A percentile compares a stretch with the other conserved stretches of the same genome.
These are phyloP conservation scores for Gnomoniopsis smithogilvyi DNA, from an alignment of 2,329 filamentous ascomycete genomes.

Conservation along the genomic window DNA sequence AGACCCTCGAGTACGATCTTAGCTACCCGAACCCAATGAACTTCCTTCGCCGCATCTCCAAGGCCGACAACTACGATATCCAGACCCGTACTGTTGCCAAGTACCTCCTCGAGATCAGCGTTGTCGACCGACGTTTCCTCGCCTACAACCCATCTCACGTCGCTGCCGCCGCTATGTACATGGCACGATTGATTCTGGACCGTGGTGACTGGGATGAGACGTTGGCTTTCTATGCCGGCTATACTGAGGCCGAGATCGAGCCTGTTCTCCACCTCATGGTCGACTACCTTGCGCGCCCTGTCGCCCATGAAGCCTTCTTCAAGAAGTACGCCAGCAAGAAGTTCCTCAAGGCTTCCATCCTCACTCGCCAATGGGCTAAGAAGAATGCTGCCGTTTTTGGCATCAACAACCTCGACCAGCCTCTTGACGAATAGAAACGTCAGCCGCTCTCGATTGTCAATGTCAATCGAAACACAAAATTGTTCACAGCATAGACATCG, in stretches of 20 bases:
- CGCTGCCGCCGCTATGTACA: constrained; percentile 91
- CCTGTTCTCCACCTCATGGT: constrained; percentile 94
- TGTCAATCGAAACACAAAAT: neutral
- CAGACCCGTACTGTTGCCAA: constrained; percentile 96
- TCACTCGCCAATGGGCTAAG: constrained; percentile 92
- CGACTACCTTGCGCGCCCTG: constrained; percentile 88
- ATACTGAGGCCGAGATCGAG: constrained; percentile 87
- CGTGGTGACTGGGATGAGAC: constrained; percentile 91
- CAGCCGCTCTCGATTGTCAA: neutral
- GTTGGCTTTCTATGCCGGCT: constrained; percentile 86
- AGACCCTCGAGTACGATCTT: constrained; percentile 90
- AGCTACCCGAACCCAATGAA: constrained; percentile 99
- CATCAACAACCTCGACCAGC: constrained; percentile 43
- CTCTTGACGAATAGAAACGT: constrained; percentile 49
- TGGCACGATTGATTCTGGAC: constrained; percentile 85
- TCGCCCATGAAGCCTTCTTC: constrained; percentile 96
- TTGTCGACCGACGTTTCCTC: constrained; percentile 94
- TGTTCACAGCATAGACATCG: neutral
- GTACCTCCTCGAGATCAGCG: constrained; percentile 95
- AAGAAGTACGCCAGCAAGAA: constrained; percentile 99
- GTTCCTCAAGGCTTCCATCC: constrained; percentile 94
- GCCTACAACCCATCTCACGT: constrained; percentile 83
- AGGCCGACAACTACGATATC: constrained; percentile 99
- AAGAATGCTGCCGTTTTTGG: constrained; percentile 62
- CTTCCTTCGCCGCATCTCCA: constrained; percentile 96